Percentiles rank a stretch among this genome's conserved stretches.
phyloP scores from a whole-genome alignment of 345 rosid species.

The Excoecaria agallocha region DNA sequence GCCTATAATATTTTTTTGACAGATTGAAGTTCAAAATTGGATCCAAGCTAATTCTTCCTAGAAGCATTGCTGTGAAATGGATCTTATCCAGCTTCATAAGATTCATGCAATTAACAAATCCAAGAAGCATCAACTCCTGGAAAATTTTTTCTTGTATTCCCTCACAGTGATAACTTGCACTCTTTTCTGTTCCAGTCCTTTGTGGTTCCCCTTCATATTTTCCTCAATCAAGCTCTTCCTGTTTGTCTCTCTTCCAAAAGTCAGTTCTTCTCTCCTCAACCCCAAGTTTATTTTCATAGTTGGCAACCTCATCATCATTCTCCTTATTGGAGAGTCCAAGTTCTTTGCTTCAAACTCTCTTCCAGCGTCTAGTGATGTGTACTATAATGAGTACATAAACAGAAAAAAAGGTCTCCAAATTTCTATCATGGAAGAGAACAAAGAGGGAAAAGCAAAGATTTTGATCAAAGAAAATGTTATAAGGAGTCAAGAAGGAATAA shows the following conservation, averaged over 20 bases:
- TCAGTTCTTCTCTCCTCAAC: conserved; percentile 23
- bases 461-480: conserved; percentile 17
- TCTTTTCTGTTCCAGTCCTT: conserved; percentile 37
- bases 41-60: neutral
- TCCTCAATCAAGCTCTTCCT: conserved; percentile 27
- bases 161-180: conserved; percentile 28
- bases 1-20: neutral
- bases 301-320: conserved; percentile 52
- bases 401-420: conserved; percentile 21
- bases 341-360: conserved; percentile 37
- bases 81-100: conserved; percentile 28
- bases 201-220: conserved; percentile 37
- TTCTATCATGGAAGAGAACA: conserved; percentile 9
- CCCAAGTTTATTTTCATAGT: conserved; percentile 47
- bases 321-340: conserved; percentile 50
- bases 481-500: conserved; percentile 9
- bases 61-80: conserved; percentile 14
- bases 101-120: conserved; percentile 33
- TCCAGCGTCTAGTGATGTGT: conserved; percentile 22
- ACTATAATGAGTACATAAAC: conserved; percentile 36
- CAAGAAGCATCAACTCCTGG: conserved; percentile 33
- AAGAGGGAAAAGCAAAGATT: conserved; percentile 10
- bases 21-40: neutral
- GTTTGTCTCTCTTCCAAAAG: conserved; percentile 30
- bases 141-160: conserved; percentile 24